A percentile compares a stretch with the other conserved stretches of the same genome.
These are phyloP conservation scores for Yamadazyma aaseri DNA, from an alignment of 1,139 yeast species.

Conservation along the genomic window DNA sequence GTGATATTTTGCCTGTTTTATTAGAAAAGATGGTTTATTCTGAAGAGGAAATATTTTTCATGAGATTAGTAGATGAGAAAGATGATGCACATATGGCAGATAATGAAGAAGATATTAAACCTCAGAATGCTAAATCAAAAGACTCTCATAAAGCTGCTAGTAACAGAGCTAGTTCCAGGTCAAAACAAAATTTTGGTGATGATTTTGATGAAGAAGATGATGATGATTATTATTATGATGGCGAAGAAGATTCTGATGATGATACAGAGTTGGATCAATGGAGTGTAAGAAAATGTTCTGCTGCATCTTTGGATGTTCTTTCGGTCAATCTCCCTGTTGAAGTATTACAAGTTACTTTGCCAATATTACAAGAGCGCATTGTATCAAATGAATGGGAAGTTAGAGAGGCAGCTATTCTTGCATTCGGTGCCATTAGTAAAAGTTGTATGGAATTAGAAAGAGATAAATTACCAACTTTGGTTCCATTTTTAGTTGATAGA, in stretches of 20 bases:
- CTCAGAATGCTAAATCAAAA: conserved; percentile 68
- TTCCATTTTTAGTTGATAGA: conserved; percentile 83
- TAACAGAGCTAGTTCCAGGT: conserved; percentile 10
- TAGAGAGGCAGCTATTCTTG: conserved; percentile 89
- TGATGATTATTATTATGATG: conserved; percentile 49
- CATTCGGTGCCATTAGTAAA: conserved; percentile 92
- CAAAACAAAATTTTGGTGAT: conserved; percentile 9
- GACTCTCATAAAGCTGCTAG: conserved; percentile 52
- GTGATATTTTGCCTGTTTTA: conserved; percentile 67
- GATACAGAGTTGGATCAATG: conserved; percentile 69
- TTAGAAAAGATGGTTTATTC: conserved; percentile 85
- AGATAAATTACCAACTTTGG: conserved; percentile 72
- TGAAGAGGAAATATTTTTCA: conserved; percentile 70
- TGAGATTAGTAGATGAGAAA: conserved; percentile 69
- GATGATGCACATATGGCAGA: conserved; percentile 72
- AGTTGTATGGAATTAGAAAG: conserved; percentile 76
- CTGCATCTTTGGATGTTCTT: conserved; percentile 84
- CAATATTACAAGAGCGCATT: conserved; percentile 71
- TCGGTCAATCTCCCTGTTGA: conserved; percentile 67
- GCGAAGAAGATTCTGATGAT: conserved; percentile 65
- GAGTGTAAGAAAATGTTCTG: conserved; percentile 91
- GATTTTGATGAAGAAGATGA: conserved; percentile 18
- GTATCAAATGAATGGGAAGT: conserved; percentile 77
- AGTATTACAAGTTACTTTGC: conserved; percentile 68
- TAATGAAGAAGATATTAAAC: conserved; percentile 83